A percentile compares a stretch with the other conserved stretches of the same genome.
These are phyloP conservation scores for Hyphopichia wangnamkhiaoensis DNA, from an alignment of 1,139 yeast genomes.

Conservation along the genomic window DNA sequence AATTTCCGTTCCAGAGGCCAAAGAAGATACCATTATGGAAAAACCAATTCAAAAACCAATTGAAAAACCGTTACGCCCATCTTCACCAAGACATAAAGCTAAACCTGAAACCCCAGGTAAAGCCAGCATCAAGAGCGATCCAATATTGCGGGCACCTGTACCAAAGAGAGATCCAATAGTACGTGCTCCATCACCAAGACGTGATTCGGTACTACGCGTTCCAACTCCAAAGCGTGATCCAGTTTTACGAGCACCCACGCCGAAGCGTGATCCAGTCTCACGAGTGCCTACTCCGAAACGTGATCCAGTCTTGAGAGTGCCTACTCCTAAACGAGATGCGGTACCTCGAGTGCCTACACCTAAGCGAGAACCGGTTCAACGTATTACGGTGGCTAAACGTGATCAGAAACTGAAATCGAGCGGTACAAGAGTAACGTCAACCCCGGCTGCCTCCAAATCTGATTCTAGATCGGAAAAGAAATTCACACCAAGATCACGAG, in stretches of 20 bases:
- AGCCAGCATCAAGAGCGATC: not conserved
- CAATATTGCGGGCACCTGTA: not conserved
- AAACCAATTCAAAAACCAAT: not conserved
- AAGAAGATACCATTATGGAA: not conserved
- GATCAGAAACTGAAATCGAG: not conserved
- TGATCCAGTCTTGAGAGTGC: constrained; percentile 3
- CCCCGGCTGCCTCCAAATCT: too few relatives aligned
- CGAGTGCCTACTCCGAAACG: not conserved
- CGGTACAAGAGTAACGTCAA: too few relatives aligned
- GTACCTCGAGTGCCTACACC: too few relatives aligned
- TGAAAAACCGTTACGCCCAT: not conserved
- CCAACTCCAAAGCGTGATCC: not conserved
- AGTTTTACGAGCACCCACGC: not conserved
- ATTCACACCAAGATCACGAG: too few relatives aligned
- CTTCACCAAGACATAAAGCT: not conserved
- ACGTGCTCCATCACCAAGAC: not conserved
- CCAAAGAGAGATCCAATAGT: not conserved
- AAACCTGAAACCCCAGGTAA: not conserved
- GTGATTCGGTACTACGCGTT: not conserved
- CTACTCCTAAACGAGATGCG: constrained; percentile 2
- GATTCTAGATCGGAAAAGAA: too few relatives aligned
- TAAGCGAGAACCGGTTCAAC: too few relatives aligned
- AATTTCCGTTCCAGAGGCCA: not conserved
- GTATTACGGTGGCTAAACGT: not conserved
- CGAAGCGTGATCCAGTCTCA: constrained; percentile 1